Conservation (phyloP, 2,329 filamentous ascomycete genomes). For the Neodidymelliopsis sp. region DNA sequence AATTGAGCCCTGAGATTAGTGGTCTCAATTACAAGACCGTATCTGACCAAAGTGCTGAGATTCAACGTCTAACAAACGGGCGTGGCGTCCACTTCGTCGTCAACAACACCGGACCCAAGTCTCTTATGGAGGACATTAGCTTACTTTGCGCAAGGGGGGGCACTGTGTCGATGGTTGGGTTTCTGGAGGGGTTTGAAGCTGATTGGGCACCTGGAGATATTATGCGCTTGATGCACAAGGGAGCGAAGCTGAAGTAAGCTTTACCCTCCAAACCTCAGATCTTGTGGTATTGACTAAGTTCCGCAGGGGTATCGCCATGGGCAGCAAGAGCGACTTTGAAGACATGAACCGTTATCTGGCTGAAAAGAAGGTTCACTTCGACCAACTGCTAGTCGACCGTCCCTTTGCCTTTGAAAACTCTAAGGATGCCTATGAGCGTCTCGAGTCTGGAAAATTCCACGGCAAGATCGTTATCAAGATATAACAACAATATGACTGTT, state of each 20-base stretch:
- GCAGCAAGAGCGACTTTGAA: slow-evolving; percentile 5
- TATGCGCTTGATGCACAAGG: slow-evolving; percentile 29
- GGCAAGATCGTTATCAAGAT: no score
- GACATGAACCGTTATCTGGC: slow-evolving; percentile 6
- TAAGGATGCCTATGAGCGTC: background rate
- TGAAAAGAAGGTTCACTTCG: slow-evolving; percentile 5
- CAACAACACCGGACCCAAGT: slow-evolving; percentile 43
- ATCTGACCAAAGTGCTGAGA: slow-evolving; percentile 62
- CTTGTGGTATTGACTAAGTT: no score
- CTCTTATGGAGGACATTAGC: slow-evolving; percentile 25
- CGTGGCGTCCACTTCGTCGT: slow-evolving; percentile 57
- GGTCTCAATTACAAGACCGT: slow-evolving; percentile 67
- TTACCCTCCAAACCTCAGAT: no score
- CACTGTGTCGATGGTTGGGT: slow-evolving; percentile 36
- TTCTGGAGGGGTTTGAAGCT: slow-evolving; percentile 25
- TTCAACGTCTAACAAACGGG: slow-evolving; percentile 54
- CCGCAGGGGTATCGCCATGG: slow-evolving; percentile 11
- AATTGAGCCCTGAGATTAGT: slow-evolving; percentile 22
- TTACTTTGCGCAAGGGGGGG: slow-evolving; percentile 24
- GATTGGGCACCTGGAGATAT: slow-evolving; percentile 20
- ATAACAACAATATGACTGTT: no score
- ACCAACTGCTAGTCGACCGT: background rate
- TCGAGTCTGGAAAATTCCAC: background rate
- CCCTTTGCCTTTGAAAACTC: slow-evolving; percentile 6
- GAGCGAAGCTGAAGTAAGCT: slow-evolving; percentile 32